Percentiles rank a stretch among this genome's conserved stretches.
These are phyloP conservation scores for Zygosaccharomyces gambellarensis DNA, from an alignment of 805 yeast species.

Conservation along the genomic window DNA sequence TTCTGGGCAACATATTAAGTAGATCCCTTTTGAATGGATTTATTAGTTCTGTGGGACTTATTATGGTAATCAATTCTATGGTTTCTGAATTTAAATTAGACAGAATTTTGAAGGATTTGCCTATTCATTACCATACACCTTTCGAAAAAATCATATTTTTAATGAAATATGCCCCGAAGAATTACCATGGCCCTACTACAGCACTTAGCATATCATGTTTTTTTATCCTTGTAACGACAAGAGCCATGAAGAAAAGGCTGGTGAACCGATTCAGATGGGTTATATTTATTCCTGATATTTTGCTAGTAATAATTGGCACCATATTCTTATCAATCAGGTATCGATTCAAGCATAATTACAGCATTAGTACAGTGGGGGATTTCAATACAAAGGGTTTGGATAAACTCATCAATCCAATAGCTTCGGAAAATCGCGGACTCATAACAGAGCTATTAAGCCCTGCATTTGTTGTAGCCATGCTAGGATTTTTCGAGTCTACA, in stretches of 20 bases:
- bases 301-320: slow-evolving; percentile 62
- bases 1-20: slow-evolving; percentile 72
- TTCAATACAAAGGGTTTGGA: slow-evolving; percentile 47
- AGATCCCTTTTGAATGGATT: slow-evolving; percentile 77
- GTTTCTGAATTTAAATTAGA: slow-evolving; percentile 69
- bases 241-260: slow-evolving; percentile 40
- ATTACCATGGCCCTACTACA: slow-evolving; percentile 57
- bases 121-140: slow-evolving; percentile 62
- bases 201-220: slow-evolving; percentile 55
- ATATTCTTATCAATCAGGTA: slow-evolving; percentile 47
- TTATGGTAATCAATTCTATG: slow-evolving; percentile 73
- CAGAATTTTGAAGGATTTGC: slow-evolving; percentile 41
- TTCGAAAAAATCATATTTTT: slow-evolving; percentile 63
- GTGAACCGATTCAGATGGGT: slow-evolving; percentile 38
- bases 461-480: slow-evolving; percentile 70
- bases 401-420: slow-evolving; percentile 54
- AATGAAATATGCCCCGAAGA: slow-evolving; percentile 38
- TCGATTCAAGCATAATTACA: slow-evolving; percentile 47
- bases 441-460: slow-evolving; percentile 58
- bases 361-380: slow-evolving; percentile 67
- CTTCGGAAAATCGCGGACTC: slow-evolving; percentile 40
- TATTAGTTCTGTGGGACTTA: slow-evolving; percentile 77
- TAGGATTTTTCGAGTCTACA: slow-evolving; percentile 90
- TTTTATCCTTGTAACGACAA: slow-evolving; percentile 39
- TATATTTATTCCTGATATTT: slow-evolving; percentile 78